Evolutionary conservation across 2,329 filamentous ascomycete species (phyloP).

Genomic region (Paecilomyces sp.): DNA sequence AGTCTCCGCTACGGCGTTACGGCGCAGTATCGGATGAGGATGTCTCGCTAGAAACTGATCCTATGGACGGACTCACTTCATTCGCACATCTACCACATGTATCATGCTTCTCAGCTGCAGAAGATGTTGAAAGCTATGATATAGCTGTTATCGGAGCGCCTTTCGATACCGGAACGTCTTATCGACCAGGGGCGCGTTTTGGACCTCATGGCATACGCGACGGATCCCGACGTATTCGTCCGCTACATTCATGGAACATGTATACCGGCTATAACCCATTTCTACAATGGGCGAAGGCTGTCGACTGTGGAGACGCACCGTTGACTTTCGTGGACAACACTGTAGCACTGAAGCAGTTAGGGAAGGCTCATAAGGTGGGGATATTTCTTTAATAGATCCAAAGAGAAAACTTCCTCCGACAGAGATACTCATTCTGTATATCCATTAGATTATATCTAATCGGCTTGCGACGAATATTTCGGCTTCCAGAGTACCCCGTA

Average conservation of each 20-base stretch:
- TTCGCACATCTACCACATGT: background rate
- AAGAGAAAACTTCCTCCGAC: too few relatives aligned
- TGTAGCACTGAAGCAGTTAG: constrained; percentile 41
- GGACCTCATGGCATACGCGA: constrained; percentile 26
- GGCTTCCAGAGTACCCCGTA: constrained; percentile 37
- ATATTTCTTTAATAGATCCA: too few relatives aligned
- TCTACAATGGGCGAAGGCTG: constrained; percentile 39
- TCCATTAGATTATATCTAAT: constrained; percentile 11
- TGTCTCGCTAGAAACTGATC: background rate
- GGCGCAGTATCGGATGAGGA: background rate
- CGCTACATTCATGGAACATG: constrained; percentile 31
- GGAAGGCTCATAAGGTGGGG: constrained; percentile 40
- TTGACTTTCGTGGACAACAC: constrained; percentile 43
- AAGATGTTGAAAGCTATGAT: background rate
- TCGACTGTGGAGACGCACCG: constrained; percentile 47
- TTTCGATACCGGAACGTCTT: constrained; percentile 2
- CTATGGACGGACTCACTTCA: constrained; percentile 11
- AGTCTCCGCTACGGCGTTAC: background rate
- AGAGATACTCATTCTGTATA: constrained; percentile 1
- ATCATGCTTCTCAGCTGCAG: background rate
- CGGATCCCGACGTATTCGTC: constrained; percentile 21
- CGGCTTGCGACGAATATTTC: constrained; percentile 36
- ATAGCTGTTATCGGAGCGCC: constrained; percentile 1
- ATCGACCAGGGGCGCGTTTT: constrained; percentile 29
- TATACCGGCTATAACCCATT: constrained; percentile 35